Evolutionary conservation across 306 rosid genomes (phyloP), one percentile per base, ranked within the genome.

Genomic region (Trifolium fragiferum): DNA sequence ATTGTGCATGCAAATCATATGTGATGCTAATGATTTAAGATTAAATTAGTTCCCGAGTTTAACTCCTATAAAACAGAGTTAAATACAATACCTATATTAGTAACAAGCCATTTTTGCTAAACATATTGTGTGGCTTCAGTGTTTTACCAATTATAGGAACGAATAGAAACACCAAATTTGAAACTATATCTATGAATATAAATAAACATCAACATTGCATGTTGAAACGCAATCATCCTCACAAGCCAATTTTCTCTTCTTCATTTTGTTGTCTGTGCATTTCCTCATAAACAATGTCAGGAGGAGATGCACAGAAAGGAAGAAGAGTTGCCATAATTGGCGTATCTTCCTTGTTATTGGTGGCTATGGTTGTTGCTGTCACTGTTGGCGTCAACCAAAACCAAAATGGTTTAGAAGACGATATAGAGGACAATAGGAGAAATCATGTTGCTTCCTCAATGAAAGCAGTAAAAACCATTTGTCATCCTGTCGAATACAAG

Each of bases 401-500:
- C 12, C 5, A 15, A 2, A 4, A 32, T 13, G 54, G 14, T 9
- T 0, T 1, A 0, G 12, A 62, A 0, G 53, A 60, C 2, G 64
- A 21, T 15, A 1, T 75, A 10, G 72, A 75, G 4, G 30, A 35
- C 1, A 74, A 63, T 1, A 9, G 7, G 1, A 63, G 12, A 23
- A 44, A 73, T 4, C 47, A 73, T 10, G 16, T 74, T 6, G 4
- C 78, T 4, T 47, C 78, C 0, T 35, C 79, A 0, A 7, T 51
- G 2, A 75, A 38, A 50, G 73, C 73, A 5, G 66, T 64, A 3
- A 59, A 81, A 50, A 33, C 82, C 41, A 61, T 93, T 0, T 93
- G 97, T 40, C 78, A 76, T 0, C 82, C 92, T 10, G 87, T 96
- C 0, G 81, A 82, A 47, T 90, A 89, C 83, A 88, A 76, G 66